Evolutionary conservation across 352 stramenopile genomes (phyloP), one percentile per base, ranked within the genome.

Genomic region (Phytophthora cryptogea): DNA sequence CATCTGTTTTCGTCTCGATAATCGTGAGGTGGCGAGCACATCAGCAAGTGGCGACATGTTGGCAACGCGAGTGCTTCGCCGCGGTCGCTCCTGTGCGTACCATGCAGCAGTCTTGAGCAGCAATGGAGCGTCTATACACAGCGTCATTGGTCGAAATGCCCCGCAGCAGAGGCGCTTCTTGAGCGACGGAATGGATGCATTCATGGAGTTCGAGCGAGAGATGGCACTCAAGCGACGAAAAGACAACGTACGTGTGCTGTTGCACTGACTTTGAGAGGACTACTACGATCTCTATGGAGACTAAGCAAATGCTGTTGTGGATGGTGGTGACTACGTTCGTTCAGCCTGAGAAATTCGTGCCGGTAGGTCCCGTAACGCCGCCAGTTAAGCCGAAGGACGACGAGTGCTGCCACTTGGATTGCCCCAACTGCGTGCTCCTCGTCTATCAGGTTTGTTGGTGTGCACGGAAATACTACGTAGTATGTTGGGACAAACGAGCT

Each of bases 201-300:
- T 95, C 70, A 79, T 93, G 66, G 83, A 92, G 42, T 93, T 95
- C 48, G 86, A 95, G 62, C 79, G 84, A 55, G 81, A 92, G 49
- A 86, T 92, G 71, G 81, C 83, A 36, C 65, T 74, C 51, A 94
- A 92, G 58, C 78, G 79, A 20, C 68, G 59, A 53, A 69, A 75
- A 20, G 61, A 66, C 10, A 60, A 76, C 42, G 73, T 82, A 41
- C 20, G 59, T 57, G n/a, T 20, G 20, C 20, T 23, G 20, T 23
- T 17, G n/a, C 37, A 27, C 27, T 27, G 11, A 16, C 5, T 26
- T 43, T 27, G 8, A 43, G 37, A 5, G 23, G 37, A 17, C 37
- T 43, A 17, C 0, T 23, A 43, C 14, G 16, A 9, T 23, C 20
- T 23, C 20, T 14, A 26, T 26, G 37, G 13, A 16, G 8, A 14